A percentile compares a stretch with the other conserved stretches of the same genome.
Evolutionary conservation across 768 basidiomycete species (phyloP).

Genomic region (Pisolithus orientalis): DNA sequence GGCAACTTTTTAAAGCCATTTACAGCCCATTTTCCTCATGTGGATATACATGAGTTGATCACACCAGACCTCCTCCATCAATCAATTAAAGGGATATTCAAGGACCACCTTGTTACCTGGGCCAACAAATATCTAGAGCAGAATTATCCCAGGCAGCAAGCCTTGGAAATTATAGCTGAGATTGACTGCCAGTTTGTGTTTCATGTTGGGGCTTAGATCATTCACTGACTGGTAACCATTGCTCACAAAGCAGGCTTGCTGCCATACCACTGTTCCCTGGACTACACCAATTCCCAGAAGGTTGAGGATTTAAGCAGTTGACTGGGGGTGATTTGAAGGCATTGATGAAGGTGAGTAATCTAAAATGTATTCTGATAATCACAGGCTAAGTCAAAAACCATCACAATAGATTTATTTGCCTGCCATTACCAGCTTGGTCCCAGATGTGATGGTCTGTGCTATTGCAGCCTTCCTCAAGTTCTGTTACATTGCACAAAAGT

Average conservation of each 20-base stretch:
- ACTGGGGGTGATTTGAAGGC: slow-evolving; percentile 33
- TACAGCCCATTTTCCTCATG: neutral
- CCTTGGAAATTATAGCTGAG: neutral
- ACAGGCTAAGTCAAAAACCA: no score
- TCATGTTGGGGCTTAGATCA: no score
- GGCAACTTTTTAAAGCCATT: neutral
- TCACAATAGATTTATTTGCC: slow-evolving; percentile 22
- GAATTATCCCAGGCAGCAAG: neutral
- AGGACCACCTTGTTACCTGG: slow-evolving; percentile 36
- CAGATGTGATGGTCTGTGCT: slow-evolving; percentile 18
- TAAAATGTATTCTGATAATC: neutral
- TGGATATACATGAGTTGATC: slow-evolving; percentile 3
- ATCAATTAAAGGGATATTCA: slow-evolving; percentile 37
- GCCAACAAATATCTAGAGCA: slow-evolving; percentile 4
- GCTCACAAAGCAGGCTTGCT: slow-evolving; percentile 16
- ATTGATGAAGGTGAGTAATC: slow-evolving; percentile 11
- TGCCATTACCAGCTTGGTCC: slow-evolving; percentile 27
- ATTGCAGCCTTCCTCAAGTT: slow-evolving; percentile 23
- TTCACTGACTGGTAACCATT: neutral
- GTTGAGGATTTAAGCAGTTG: slow-evolving; percentile 28
- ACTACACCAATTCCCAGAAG: slow-evolving; percentile 25
- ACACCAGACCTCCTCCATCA: slow-evolving; percentile 22
- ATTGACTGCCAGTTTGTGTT: neutral
- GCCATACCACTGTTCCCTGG: slow-evolving; percentile 23
- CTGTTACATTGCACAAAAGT: slow-evolving; percentile 16